These are phyloP conservation scores for Blastobotrys aristatus DNA, from an alignment of 1,139 yeast genomes.

Conservation along the genomic window DNA sequence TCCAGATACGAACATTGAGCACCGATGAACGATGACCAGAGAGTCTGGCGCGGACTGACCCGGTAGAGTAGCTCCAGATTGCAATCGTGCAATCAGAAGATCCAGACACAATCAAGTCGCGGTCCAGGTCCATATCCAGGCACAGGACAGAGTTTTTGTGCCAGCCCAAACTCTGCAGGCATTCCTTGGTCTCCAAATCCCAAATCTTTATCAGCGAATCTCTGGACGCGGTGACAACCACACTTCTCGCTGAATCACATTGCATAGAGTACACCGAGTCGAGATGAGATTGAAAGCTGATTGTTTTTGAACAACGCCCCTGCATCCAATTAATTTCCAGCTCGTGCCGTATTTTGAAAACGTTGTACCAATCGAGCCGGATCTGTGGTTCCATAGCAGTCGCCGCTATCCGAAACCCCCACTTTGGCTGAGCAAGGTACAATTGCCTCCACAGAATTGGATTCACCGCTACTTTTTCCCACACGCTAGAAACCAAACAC, in stretches of 20 bases:
- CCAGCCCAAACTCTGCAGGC: constrained; percentile 10
- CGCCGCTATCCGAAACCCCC: constrained; percentile 8
- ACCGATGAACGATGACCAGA: constrained; percentile 14
- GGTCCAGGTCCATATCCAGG: constrained; percentile 13
- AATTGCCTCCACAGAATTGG: constrained; percentile 11
- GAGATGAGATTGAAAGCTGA: constrained; percentile 6
- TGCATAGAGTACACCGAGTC: constrained; percentile 15
- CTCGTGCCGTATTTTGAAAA: constrained; percentile 6
- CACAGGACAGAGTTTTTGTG: constrained; percentile 15
- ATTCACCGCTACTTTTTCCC: constrained; percentile 7
- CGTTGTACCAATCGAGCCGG: constrained; percentile 11
- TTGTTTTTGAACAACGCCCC: constrained; percentile 12
- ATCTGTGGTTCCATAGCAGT: not conserved
- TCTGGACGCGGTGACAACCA: constrained; percentile 14
- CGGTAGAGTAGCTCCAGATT: constrained; percentile 11
- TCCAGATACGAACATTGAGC: constrained; percentile 12
- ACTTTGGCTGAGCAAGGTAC: not conserved
- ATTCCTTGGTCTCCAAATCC: constrained; percentile 10
- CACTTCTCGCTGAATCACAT: constrained; percentile 8
- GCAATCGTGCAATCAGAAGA: constrained; percentile 13
- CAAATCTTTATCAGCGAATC: constrained; percentile 14
- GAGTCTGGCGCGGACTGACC: constrained; percentile 2
- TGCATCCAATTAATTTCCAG: constrained; percentile 11
- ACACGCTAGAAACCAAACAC: constrained; percentile 6
- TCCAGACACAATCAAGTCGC: constrained; percentile 15